Base-by-base conservation (phyloP, 805 yeast genomes). In the Candida pini region DNA sequence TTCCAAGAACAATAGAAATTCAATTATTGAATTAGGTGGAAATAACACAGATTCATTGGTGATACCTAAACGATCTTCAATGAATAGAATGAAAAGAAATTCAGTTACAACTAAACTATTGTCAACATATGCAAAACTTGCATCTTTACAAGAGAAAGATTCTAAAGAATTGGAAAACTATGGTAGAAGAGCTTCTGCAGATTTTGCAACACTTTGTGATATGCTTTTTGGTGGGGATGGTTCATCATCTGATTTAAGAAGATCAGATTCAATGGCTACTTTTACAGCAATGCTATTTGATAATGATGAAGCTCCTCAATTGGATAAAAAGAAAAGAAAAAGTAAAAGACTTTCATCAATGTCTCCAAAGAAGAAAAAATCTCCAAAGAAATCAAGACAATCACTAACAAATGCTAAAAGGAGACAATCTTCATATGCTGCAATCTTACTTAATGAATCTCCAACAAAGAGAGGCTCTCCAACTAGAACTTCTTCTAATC, bases 151-250 rank as follows among this genome's bases (percentile, higher is more conserved):
- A 13, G 81, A 77, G 38, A 67, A 71, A 27, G 82, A 76, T 40
- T 75, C 85, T 77, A 82, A 77, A 47, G 73, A 73, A 47, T 72
- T 81, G 57, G 84, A 80, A 48, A 76, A 73, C 48, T 85, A 78
- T 53, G 78, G 87, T 5, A 80, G 74, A 58, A 69, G 92, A 57
- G 80, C 89, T 2, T 77, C 85, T 24, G 78, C 85, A 12, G 83
- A 82, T 42, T 82, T 82, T 64, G 92, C 88, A 9, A 72, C 82
- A 2, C 63, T 82, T 28, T 80, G 87, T 64, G 90, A 82, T 60
- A 78, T 75, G 56, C 75, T 82, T 38, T 82, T 82, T 48, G 82
- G 80, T 55, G 88, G 80, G 49, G 71, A 69, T 44, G 37, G 40
- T n/a, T 15, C 25, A 2, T 36, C 38, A 28, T 25, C 39, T 16